These are phyloP conservation scores for Xenoacremonium recifei DNA, from an alignment of 2,329 filamentous ascomycete genomes.

Conservation along the genomic window DNA sequence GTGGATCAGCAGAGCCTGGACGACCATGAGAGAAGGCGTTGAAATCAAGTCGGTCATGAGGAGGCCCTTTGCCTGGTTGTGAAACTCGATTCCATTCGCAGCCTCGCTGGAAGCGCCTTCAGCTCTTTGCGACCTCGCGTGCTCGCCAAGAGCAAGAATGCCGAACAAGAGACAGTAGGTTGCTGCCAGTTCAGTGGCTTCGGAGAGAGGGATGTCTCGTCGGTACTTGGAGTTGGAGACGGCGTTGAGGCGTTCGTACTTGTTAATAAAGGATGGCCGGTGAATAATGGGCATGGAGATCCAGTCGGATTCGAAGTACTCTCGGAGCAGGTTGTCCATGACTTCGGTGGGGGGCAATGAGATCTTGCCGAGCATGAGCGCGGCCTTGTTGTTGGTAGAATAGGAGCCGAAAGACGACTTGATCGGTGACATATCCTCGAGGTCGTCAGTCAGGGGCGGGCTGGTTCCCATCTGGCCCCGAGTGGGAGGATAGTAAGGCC, in stretches of 20 bases:
- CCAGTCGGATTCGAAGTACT: constrained; percentile 26
- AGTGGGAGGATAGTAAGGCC: constrained; percentile 16
- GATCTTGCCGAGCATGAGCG: constrained; percentile 27
- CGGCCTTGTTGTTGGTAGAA: constrained; percentile 25
- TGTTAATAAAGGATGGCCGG: constrained; percentile 20
- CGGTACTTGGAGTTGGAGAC: constrained; percentile 27
- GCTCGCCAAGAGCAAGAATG: constrained; percentile 25
- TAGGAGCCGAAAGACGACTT: constrained; percentile 26
- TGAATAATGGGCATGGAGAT: constrained; percentile 23
- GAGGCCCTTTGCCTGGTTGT: constrained; percentile 21
- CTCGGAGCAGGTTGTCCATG: constrained; percentile 24
- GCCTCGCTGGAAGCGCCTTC: constrained; percentile 8
- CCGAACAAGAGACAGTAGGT: constrained; percentile 23
- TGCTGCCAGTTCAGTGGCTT: constrained; percentile 24
- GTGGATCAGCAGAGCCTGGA: constrained; percentile 24
- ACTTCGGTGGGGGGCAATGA: constrained; percentile 20
- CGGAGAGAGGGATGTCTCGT: constrained; percentile 24
- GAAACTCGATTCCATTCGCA: constrained; percentile 19
- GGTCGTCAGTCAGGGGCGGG: constrained; percentile 25
- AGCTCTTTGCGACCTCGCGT: constrained; percentile 9
- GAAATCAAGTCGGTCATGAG: constrained; percentile 22
- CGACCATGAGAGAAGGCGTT: constrained; percentile 18
- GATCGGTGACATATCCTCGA: constrained; percentile 19
- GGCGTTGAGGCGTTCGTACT: constrained; percentile 26
- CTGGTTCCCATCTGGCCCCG: constrained; percentile 21